Base-by-base conservation (phyloP, 768 basidiomycete genomes). In the Suillus subalutaceus region DNA sequence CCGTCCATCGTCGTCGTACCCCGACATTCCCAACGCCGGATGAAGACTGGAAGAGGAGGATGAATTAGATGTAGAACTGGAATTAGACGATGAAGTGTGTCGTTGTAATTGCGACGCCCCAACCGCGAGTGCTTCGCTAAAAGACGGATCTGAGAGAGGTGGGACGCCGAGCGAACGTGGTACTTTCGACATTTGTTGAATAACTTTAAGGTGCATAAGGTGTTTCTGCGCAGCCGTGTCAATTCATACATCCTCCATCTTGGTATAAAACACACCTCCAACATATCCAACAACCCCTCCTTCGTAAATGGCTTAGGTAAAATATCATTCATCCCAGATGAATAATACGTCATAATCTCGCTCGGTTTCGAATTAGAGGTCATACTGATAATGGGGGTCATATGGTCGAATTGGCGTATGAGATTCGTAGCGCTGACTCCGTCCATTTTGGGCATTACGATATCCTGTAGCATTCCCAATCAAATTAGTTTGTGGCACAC, bases 331-430 rank as follows among this genome's bases (percentile, higher is more conserved):
- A 98, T 98, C 20, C 96, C 91, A 82, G 73, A 67, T 5, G 75
- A 78, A 70, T 75, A 72, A 73, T 96, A 97, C 9, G 90, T 93
- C 88, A 96, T 89, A 68, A 97, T 91, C 77, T 97, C 92, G 78
- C 91, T 90, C 35, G 96, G 95, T 71, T 94, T 92, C 63, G 93
- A 94, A 77, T 96, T 97, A 72, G 89, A 91, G 62, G 96, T 99
- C 97, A 99, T 99, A 30, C 95, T 97, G 69, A 99, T 97, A 75
- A 99, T 98, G 6, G 97, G 97, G 50, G 96, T 97, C 81, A 90
- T 91, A 65, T 89, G 88, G 79, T 98, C 96, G 74, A 98, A 99
- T 79, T 96, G 93, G 20, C 97, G 85, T 70, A 99, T 97, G 71
- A 98, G 78, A 65, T 90, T 94, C 44, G 97, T 98, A 12, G 97